Percentiles rank a stretch among this genome's conserved stretches.
phyloP scores from a whole-genome alignment of 768 basidiomycete species.

The Boletus coccyginus region DNA sequence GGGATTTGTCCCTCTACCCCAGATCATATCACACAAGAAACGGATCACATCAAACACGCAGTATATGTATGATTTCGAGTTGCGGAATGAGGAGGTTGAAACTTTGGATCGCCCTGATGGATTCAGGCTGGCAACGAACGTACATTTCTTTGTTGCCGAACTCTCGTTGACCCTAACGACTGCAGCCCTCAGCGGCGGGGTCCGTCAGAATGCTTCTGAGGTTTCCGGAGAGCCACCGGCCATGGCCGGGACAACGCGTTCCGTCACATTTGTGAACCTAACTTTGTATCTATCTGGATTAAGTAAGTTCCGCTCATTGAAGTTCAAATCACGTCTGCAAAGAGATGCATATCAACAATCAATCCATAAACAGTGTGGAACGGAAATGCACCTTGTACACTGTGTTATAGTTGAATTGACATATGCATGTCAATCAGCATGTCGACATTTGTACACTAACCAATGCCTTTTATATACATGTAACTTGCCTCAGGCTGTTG shows the following conservation, averaged over 20 bases:
- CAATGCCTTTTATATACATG: too few species aligned
- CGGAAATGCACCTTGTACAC: too few species aligned
- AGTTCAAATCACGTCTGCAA: too few species aligned
- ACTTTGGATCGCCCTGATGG: conserved; percentile 53
- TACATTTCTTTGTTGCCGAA: not conserved
- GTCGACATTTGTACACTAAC: too few species aligned
- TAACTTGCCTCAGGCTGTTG: too few species aligned
- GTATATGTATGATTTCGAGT: conserved; percentile 57
- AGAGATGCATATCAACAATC: too few species aligned
- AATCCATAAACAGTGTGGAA: too few species aligned
- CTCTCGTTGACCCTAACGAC: not conserved
- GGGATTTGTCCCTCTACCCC: conserved; percentile 55
- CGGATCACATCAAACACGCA: conserved; percentile 59
- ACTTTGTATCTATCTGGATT: conserved; percentile 11
- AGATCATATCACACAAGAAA: conserved; percentile 50
- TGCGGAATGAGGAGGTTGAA: conserved; percentile 43
- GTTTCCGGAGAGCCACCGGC: not conserved
- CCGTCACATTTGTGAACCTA: conserved; percentile 12
- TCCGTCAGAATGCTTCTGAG: conserved; percentile 11
- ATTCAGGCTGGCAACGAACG: conserved; percentile 31
- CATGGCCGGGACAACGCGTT: conserved; percentile 5
- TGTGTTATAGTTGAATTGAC: too few species aligned
- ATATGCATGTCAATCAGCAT: too few species aligned
- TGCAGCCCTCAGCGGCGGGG: conserved; percentile 3
- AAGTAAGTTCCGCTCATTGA: not conserved